Conservation (phyloP, 2,329 filamentous ascomycete genomes). For the Drechmeria coniospora region DNA sequence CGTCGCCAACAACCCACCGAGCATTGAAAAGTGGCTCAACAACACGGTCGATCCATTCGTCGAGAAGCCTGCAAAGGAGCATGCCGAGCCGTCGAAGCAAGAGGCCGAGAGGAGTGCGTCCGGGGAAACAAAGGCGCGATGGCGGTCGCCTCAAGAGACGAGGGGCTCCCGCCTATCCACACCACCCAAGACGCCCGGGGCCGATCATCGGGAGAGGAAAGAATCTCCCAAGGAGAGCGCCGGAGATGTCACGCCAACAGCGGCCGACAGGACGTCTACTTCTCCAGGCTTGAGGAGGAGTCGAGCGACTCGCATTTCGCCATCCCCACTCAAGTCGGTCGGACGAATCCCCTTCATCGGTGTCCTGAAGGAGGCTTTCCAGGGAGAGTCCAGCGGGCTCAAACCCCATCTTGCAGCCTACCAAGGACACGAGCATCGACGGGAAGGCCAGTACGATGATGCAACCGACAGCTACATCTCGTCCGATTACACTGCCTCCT, state of each 20-base stretch:
- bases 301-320: constrained; percentile 34
- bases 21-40: constrained; percentile 51
- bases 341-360: constrained; percentile 40
- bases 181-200: constrained; percentile 1
- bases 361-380: constrained; percentile 44
- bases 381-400: constrained; percentile 40
- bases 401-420: constrained; percentile 30
- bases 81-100: background rate
- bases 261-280: constrained; percentile 17
- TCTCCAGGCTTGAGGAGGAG: constrained; percentile 38
- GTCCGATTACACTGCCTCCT: constrained; percentile 4
- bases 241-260: constrained; percentile 6
- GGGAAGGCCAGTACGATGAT: constrained; percentile 11
- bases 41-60: constrained; percentile 48
- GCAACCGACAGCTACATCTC: constrained; percentile 7
- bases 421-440: constrained; percentile 29
- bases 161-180: constrained; percentile 1
- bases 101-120: background rate
- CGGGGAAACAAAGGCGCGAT: constrained; percentile 1
- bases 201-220: constrained; percentile 3
- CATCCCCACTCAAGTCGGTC: constrained; percentile 31
- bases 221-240: background rate
- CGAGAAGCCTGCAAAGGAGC: constrained; percentile 16
- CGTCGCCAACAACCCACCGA: constrained; percentile 39
- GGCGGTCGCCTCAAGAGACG: constrained; percentile 2